Conservation (phyloP, 2,329 filamentous ascomycete species). For the Chrysoporthe puriensis region DNA sequence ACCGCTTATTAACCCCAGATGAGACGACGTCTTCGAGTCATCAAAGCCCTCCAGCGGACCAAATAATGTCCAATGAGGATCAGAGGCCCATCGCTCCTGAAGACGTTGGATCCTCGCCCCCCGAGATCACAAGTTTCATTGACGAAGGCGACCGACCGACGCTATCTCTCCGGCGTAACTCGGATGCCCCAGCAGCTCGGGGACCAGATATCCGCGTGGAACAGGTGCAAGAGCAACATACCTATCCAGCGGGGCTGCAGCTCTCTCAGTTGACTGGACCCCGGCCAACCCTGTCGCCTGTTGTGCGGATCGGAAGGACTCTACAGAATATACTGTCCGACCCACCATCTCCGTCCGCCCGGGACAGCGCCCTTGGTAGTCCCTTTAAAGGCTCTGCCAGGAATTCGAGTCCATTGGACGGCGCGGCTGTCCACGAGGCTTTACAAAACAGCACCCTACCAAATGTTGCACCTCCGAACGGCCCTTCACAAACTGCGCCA, state of each 20-base stretch:
- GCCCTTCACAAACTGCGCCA: conserved; percentile 8
- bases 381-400: conserved; percentile 52
- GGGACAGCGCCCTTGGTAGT: conserved; percentile 57
- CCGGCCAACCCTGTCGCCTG: conserved; percentile 57
- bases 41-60: conserved; percentile 18
- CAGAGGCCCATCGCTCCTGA: conserved; percentile 3
- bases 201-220: conserved; percentile 19
- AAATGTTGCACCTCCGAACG: conserved; percentile 14
- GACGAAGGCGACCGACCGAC: conserved; percentile 13
- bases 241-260: conserved; percentile 30
- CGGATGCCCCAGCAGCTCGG: conserved; percentile 27
- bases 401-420: conserved; percentile 35
- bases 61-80: conserved; percentile 11
- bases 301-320: conserved; percentile 60
- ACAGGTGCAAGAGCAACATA: conserved; percentile 18
- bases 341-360: conserved; percentile 57
- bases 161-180: conserved; percentile 29
- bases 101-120: conserved; percentile 28
- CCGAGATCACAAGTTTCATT: conserved; percentile 24
- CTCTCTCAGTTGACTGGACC: conserved; percentile 35
- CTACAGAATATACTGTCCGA: conserved; percentile 63
- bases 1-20: conserved; percentile 57
- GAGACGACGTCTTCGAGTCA: conserved; percentile 47
- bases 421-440: conserved; percentile 34
- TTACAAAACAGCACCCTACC: conserved; percentile 17